These are phyloP conservation scores for Rhynchospora pubera DNA, from an alignment of 176 grass and related monocot species.

Conservation along the genomic window DNA sequence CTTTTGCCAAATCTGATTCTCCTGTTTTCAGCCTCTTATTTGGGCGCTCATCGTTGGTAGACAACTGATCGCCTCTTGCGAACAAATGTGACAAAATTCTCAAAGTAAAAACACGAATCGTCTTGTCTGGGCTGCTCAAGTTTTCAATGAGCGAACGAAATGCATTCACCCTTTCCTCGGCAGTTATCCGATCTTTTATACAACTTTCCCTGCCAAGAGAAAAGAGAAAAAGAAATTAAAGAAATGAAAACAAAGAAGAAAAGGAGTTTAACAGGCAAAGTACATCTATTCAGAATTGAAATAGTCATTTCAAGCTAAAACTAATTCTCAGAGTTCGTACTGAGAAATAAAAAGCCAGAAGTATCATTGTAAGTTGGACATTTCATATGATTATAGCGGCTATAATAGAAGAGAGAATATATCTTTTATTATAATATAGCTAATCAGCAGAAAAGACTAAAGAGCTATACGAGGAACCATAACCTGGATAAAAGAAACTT, in stretches of 20 bases:
- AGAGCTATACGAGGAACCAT: too few relatives aligned
- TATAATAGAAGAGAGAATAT: neutral
- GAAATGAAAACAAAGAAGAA: too few relatives aligned
- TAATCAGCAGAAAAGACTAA: neutral
- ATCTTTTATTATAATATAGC: neutral
- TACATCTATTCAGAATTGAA: neutral
- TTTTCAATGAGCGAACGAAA: slow-evolving; percentile 46
- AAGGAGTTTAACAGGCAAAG: neutral
- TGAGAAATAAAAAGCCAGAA: neutral
- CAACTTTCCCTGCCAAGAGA: slow-evolving; percentile 5
- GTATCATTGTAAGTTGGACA: neutral
- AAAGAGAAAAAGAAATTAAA: neutral
- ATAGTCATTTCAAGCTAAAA: neutral
- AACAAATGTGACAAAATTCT: slow-evolving; percentile 70
- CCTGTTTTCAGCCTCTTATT: slow-evolving; percentile 64
- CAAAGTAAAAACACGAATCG: slow-evolving; percentile 62
- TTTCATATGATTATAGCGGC: neutral
- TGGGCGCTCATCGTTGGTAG: slow-evolving; percentile 38
- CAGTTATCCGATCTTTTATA: slow-evolving; percentile 34
- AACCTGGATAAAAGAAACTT: too few relatives aligned
- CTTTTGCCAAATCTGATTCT: slow-evolving; percentile 37
- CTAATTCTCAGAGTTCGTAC: neutral
- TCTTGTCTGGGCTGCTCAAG: slow-evolving; percentile 69
- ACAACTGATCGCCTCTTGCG: slow-evolving; percentile 35
- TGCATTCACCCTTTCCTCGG: slow-evolving; percentile 37